These are phyloP conservation scores for Microglena sp. DNA, from an alignment of 139 green algal species.

Conservation along the genomic window DNA sequence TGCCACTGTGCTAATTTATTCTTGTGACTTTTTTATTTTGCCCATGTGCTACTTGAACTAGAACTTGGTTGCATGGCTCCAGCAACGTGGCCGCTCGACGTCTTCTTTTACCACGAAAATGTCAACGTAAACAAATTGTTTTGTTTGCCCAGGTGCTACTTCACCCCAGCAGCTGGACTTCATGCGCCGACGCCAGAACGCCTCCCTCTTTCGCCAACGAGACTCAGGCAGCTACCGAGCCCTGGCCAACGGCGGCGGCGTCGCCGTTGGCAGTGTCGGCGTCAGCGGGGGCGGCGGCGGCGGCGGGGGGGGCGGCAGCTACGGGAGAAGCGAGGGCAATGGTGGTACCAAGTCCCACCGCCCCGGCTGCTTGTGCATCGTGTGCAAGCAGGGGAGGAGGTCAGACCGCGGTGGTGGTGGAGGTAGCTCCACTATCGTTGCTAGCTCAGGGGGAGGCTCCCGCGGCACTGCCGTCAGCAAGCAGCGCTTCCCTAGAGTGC, in stretches of 20 bases:
- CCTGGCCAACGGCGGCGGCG: background rate
- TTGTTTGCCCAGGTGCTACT: background rate
- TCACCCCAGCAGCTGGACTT: conserved; percentile 5
- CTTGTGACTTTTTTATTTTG: no score
- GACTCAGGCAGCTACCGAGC: background rate
- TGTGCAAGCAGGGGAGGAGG: conserved; percentile 63
- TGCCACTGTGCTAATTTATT: no score
- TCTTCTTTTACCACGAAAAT: no score
- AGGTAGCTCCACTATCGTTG: background rate
- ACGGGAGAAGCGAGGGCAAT: background rate
- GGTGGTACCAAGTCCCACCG: conserved; percentile 31
- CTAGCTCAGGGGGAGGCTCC: no score
- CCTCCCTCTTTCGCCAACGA: background rate
- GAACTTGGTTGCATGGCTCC: no score
- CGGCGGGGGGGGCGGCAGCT: background rate
- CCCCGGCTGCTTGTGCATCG: conserved; percentile 61
- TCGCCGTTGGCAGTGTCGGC: background rate
- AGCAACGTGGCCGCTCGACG: no score
- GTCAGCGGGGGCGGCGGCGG: conserved; percentile 1
- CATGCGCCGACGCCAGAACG: conserved; percentile 19
- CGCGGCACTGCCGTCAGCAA: no score
- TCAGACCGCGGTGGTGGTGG: background rate
- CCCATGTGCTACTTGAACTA: no score
- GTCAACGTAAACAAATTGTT: no score
- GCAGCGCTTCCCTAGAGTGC: no score